Base-by-base conservation (phyloP, 306 rosid species). In the Rosa persica region DNA sequence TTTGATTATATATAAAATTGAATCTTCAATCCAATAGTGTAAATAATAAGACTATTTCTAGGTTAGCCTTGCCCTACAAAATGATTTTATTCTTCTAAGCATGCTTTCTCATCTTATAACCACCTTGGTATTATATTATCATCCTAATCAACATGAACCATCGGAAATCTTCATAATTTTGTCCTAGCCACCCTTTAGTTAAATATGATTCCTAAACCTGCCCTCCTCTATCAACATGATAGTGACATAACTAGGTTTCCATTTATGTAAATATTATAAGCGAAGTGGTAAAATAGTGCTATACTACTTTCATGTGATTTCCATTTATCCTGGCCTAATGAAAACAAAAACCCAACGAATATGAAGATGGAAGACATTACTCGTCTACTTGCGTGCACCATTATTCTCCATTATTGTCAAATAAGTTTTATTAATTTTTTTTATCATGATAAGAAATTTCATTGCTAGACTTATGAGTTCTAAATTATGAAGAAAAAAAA, bases 81-180 rank as follows among this genome's bases (percentile, higher is more conserved):
- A 86, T 78, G 81, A 86, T 89, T 85, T 84, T 83, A 76, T 79
- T 80, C 83, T 84, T 75, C 78, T 62, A 73, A 87, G 87, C 91
- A 88, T 86, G 91, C 86, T 74, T 44, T 78, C 76, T 79, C 44
- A 22, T 71, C 79, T 80, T 77, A 78, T 78, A 72, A 85, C 81
- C n/a, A 66, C 70, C 46, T 70, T 81, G 80, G 76, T 82, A 73
- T 73, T 81, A 78, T 79, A 55, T 65, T 55, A 70, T 83, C 78
- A 76, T 76, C 71, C 79, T 76, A 66, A 85, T 71, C 73, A 46
- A 43, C 54, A 54, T n/a, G 61, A 69, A 74, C 75, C 68, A 72
- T 58, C 73, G 46, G 67, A 82, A 80, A 38, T 66, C 81, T 73
- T 76, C 34, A 16, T 54, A 12, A 74, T 54, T 51, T 73, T 65